Evolutionary conservation across 2,329 filamentous ascomycete species (phyloP).

Genomic region (Cytospora piceae): DNA sequence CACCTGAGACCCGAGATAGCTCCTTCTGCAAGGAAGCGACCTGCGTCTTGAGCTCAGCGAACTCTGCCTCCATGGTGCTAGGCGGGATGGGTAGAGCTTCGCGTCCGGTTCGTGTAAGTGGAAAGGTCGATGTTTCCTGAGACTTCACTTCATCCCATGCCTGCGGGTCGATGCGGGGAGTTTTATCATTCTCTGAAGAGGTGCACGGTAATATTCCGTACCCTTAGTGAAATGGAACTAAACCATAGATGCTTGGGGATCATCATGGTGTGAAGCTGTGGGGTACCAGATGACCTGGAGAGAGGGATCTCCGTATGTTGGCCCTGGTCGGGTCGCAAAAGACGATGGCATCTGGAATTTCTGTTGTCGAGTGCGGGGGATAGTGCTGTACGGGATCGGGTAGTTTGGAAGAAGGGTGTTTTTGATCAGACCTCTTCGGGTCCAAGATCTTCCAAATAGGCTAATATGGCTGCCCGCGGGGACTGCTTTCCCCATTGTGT

Average conservation of each 20-base stretch:
- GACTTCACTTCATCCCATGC: no score
- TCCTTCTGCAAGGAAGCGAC: constrained; percentile 42
- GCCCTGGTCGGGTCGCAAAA: neutral
- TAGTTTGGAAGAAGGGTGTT: neutral
- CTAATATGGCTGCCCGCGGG: neutral
- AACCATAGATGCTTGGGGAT: neutral
- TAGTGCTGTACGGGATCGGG: neutral
- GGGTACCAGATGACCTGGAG: neutral
- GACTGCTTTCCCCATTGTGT: no score
- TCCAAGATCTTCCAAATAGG: neutral
- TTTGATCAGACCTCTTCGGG: constrained; percentile 6
- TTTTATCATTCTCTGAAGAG: neutral
- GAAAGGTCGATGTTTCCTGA: neutral
- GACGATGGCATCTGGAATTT: no score
- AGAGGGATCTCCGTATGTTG: neutral
- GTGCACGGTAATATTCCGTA: neutral
- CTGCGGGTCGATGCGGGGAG: neutral
- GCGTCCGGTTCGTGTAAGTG: neutral
- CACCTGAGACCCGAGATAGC: constrained; percentile 40
- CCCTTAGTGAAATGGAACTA: neutral
- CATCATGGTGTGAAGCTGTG: constrained; percentile 14
- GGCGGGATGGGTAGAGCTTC: neutral
- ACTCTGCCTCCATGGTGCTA: constrained; percentile 40
- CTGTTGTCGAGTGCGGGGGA: constrained; percentile 9
- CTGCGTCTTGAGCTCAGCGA: constrained; percentile 44